Evolutionary conservation across 768 basidiomycete genomes (phyloP).

Genomic region (Leucocoprinus sp.): DNA sequence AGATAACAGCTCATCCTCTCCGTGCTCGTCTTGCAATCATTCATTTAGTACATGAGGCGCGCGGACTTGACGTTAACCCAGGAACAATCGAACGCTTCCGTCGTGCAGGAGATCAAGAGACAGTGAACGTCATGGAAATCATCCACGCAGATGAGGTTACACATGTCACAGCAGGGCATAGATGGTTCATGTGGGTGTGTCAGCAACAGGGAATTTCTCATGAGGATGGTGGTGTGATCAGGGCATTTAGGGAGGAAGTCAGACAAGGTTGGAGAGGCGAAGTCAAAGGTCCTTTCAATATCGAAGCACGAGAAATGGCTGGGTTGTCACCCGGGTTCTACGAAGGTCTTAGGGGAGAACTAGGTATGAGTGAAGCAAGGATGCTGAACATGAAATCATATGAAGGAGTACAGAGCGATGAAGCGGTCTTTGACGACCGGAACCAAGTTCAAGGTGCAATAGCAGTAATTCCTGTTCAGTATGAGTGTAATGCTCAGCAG

Average conservation of each 20-base stretch:
- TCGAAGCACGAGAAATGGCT: constrained; percentile 61
- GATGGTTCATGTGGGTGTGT: constrained; percentile 80
- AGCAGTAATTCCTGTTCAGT: constrained; percentile 1
- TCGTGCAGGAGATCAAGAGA: constrained; percentile 57
- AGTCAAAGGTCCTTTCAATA: constrained; percentile 79
- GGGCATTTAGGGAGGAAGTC: constrained; percentile 65
- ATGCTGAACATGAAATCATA: not conserved
- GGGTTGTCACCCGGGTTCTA: constrained; percentile 70
- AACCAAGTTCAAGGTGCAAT: constrained; percentile 19
- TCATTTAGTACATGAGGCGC: constrained; percentile 78
- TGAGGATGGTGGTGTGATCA: constrained; percentile 24
- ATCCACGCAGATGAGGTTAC: constrained; percentile 79
- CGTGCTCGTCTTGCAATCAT: constrained; percentile 73
- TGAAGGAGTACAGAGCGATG: constrained; percentile 1
- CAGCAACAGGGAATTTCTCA: constrained; percentile 21
- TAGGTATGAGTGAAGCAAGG: constrained; percentile 22
- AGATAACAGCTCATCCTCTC: constrained; percentile 56
- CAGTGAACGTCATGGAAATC: constrained; percentile 59
- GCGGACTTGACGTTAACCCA: constrained; percentile 81
- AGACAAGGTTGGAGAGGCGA: constrained; percentile 61
- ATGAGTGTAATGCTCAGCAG: not conserved
- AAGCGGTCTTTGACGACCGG: constrained; percentile 20
- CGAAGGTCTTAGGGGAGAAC: constrained; percentile 58
- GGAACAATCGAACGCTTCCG: constrained; percentile 67
- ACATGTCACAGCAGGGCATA: constrained; percentile 75